These are phyloP conservation scores for Trichoderma cornu-damae DNA, from an alignment of 2,329 filamentous ascomycete species.

Conservation along the genomic window DNA sequence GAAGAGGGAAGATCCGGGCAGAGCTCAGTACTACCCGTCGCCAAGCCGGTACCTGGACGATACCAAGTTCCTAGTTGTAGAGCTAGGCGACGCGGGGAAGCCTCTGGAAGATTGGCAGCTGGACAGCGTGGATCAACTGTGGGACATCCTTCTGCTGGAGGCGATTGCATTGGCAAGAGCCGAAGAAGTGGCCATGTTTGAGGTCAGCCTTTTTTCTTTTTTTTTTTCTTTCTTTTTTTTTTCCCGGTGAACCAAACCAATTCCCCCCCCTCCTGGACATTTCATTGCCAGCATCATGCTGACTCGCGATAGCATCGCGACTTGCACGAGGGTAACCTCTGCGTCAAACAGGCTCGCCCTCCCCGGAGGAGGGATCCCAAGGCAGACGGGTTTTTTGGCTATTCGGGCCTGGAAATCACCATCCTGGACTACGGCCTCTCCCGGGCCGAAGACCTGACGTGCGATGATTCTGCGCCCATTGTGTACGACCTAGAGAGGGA, in stretches of 20 bases:
- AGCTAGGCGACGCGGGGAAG: constrained; percentile 57
- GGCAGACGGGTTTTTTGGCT: constrained; percentile 45
- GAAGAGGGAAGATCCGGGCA: constrained; percentile 51
- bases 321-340: constrained; percentile 61
- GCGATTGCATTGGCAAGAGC: constrained; percentile 56
- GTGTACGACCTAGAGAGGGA: constrained; percentile 58
- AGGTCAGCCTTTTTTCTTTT: constrained; percentile 38
- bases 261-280: too few relatives aligned
- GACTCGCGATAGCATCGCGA: constrained; percentile 51
- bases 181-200: constrained; percentile 54
- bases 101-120: constrained; percentile 56
- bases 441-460: constrained; percentile 44
- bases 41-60: constrained; percentile 55
- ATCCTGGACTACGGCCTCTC: constrained; percentile 63
- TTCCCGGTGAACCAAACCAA: too few relatives aligned
- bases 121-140: constrained; percentile 46
- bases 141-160: constrained; percentile 59
- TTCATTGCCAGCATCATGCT: constrained; percentile 6
- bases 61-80: constrained; percentile 56
- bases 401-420: constrained; percentile 58
- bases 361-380: constrained; percentile 30
- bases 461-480: constrained; percentile 37
- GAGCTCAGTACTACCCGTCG: constrained; percentile 57
- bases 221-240: not conserved
- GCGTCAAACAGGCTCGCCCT: constrained; percentile 44